Percentiles rank a stretch among this genome's conserved stretches.
Evolutionary conservation across 805 yeast genomes (phyloP).

Genomic region (Candida railenensis): DNA sequence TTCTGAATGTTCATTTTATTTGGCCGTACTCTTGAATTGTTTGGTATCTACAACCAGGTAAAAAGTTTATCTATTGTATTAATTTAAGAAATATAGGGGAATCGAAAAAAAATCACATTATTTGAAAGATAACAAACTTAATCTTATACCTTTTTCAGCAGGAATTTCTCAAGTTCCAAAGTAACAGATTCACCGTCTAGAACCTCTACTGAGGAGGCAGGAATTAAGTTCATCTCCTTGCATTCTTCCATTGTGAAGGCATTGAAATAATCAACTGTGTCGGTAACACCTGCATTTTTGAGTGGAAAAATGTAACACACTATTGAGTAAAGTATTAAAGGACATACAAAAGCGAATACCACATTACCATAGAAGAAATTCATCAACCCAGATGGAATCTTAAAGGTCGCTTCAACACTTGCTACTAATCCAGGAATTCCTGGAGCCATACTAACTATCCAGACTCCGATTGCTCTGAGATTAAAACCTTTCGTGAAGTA

Average conservation of each 20-base stretch:
- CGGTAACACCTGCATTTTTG: slow-evolving; percentile 4
- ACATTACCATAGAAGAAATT: slow-evolving; percentile 8
- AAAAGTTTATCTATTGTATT: too few species aligned
- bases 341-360: slow-evolving; percentile 4
- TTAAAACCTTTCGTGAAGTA: slow-evolving; percentile 43
- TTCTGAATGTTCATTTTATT: neutral
- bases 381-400: slow-evolving; percentile 3
- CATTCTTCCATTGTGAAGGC: slow-evolving; percentile 7
- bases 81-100: neutral
- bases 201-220: slow-evolving; percentile 1
- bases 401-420: neutral
- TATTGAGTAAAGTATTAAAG: slow-evolving; percentile 5
- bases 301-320: slow-evolving; percentile 7
- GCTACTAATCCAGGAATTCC: slow-evolving; percentile 8
- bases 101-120: neutral
- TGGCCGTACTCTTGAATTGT: neutral
- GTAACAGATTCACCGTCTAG: slow-evolving; percentile 2
- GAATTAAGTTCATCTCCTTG: slow-evolving; percentile 1
- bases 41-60: neutral
- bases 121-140: neutral
- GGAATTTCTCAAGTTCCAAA: neutral
- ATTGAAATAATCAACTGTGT: slow-evolving; percentile 4
- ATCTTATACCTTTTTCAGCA: neutral
- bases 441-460: slow-evolving; percentile 8
- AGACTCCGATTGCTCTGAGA: slow-evolving; percentile 36